Evolutionary conservation across 2,329 filamentous ascomycete species (phyloP), one percentile per base, ranked within the genome.

Genomic region (Aspergillus cejpii): DNA sequence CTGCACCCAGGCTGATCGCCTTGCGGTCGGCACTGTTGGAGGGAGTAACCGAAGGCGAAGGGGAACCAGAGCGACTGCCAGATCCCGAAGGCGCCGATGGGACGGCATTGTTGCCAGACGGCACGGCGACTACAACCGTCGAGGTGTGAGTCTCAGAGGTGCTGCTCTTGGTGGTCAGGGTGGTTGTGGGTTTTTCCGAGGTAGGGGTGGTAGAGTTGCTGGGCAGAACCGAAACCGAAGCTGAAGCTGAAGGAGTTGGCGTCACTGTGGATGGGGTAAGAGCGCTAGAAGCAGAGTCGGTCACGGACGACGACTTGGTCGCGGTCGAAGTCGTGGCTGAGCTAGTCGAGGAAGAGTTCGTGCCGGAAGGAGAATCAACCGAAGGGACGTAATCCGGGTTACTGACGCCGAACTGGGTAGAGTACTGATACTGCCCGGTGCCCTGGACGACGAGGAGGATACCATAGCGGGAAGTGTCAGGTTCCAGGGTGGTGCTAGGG

Each of bases 341-440:
- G 37, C 38, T 28, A 17, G 37, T 17, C 17, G 41, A 40, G 40
- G 52, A 31, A 33, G 48, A 27, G 24, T 39, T 33, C 26, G 21
- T 23, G 14, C 47, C 36, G 29, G 48, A 42, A 21, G 44, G 33
- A 29, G 46, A 23, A 11, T 39, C 37, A 38, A 45, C 39, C 19
- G 57, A 44, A 24, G 45, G 33, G 40, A 14, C 43, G 33, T 49
- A 49, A 28, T 49, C 44, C 21, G 58, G 43, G 53, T 65, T 65
- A 42, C 59, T 43, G 67, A 83, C 72, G 56, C 79, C 79, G 68
- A 82, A 82, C 63, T 82, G 78, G 47, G 76, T 77, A 36, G 74
- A 76, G 66, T 74, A 80, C 62, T 83, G 79, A 73, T 78, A 83
- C 59, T 75, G 65, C 60, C 79, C 77, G 50, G 71, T 77, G 41